Base-by-base conservation (phyloP, 2,329 filamentous ascomycete species). In the Bipolaris gigantea region DNA sequence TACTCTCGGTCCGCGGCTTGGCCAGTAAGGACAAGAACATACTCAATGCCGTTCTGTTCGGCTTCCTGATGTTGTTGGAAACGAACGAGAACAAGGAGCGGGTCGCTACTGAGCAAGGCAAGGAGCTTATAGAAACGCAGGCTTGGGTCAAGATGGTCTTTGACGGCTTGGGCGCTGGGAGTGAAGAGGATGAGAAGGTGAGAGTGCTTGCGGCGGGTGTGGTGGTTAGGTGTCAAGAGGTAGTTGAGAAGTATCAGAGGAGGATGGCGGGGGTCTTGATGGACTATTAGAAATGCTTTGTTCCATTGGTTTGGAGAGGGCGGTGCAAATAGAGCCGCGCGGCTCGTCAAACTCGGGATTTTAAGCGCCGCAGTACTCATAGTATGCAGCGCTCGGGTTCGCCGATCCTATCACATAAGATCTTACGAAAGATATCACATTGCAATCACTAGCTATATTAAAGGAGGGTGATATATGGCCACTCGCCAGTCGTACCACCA, bases 131-230 rank as follows among this genome's bases (percentile, higher is more conserved):
- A 47, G 93, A 97, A 80, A 89, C 90, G 55, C 85, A 90, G 65
- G 89, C 91, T 67, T 99, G 94, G 94, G 89, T 90, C 1, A 82
- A 85, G 39, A 80, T 80, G 50, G 83, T 97, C 1, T 95, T 97
- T 73, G 84, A 88, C 48, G 65, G 68, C 33, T 50, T 75, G 46
- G 57, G 60, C 53, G 55, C 79, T 79, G 44, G 73, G 70, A 56
- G 55, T 72, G 79, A 81, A 40, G 88, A 96, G 70, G 90, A 94
- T 71, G 89, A 89, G 55, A 86, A 88, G 57, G 85, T 93, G 30
- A 88, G 91, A 77, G 89, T 86, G 77, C 69, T 94, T 65, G 88
- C 89, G 4, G 90, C 90, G 0, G 89, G 87, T 0, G 86, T 92
- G 45, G 73, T 95, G 64, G 84, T 97, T 32, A 88, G 88, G 68